These are phyloP conservation scores for Lithohypha guttulata DNA, from an alignment of 2,329 filamentous ascomycete species.

Conservation along the genomic window DNA sequence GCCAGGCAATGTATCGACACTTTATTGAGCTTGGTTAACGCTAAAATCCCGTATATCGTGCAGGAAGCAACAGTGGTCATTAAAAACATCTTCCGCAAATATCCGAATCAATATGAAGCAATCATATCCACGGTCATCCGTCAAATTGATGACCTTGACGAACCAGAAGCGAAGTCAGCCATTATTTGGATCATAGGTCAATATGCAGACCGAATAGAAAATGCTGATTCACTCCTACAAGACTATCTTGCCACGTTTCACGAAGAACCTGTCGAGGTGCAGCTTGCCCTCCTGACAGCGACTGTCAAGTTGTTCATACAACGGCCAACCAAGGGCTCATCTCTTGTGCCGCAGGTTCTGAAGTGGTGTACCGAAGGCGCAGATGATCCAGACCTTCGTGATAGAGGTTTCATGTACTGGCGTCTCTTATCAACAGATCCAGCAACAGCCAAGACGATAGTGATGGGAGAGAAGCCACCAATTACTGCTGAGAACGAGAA, in stretches of 20 bases:
- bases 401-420: slow-evolving; percentile 99
- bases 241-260: slow-evolving; percentile 91
- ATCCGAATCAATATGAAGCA: slow-evolving; percentile 95
- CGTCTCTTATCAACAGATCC: slow-evolving; percentile 87
- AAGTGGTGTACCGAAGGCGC: slow-evolving; percentile 99
- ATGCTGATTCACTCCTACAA: slow-evolving; percentile 84
- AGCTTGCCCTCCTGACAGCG: slow-evolving; percentile 84
- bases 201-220: slow-evolving; percentile 94
- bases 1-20: slow-evolving; percentile 86
- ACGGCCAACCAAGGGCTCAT: slow-evolving; percentile 83
- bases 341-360: slow-evolving; percentile 83
- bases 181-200: slow-evolving; percentile 99
- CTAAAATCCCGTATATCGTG: slow-evolving; percentile 98
- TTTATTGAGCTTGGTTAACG: slow-evolving; percentile 82
- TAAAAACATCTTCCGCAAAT: slow-evolving; percentile 97
- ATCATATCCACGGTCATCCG: slow-evolving; percentile 95
- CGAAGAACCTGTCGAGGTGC: slow-evolving; percentile 91
- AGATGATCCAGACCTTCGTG: slow-evolving; percentile 93
- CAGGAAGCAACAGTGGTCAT: slow-evolving; percentile 98
- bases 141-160: slow-evolving; percentile 89
- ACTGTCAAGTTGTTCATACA: slow-evolving; percentile 98
- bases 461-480: slow-evolving; percentile 94
- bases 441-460: slow-evolving; percentile 69
- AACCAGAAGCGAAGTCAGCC: slow-evolving; percentile 93
- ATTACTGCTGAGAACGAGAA: slow-evolving; percentile 96